A percentile compares a stretch with the other conserved stretches of the same genome.
These are phyloP conservation scores for Primulina eburnea DNA, from an alignment of 257 asterid genomes.

Conservation along the genomic window DNA sequence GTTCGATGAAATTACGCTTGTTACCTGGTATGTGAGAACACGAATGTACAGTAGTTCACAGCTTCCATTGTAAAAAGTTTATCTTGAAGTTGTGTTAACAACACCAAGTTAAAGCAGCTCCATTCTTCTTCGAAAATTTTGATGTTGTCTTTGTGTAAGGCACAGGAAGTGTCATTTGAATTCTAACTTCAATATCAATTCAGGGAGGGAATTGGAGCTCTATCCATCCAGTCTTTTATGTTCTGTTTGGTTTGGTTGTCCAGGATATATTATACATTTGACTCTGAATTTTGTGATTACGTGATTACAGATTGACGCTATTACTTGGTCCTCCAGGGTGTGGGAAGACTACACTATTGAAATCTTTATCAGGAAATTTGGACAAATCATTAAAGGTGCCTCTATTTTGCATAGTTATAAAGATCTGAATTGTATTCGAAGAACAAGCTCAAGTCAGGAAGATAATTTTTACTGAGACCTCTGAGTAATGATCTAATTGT, in stretches of 20 bases:
- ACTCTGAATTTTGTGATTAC: conserved; percentile 21
- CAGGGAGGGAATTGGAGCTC: background rate
- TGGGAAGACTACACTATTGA: conserved; percentile 63
- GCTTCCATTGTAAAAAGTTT: too few species aligned
- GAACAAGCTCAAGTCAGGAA: background rate
- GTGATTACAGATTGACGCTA: conserved; percentile 48
- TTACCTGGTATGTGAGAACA: background rate
- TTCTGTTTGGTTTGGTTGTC: conserved; percentile 7
- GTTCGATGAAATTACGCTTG: background rate
- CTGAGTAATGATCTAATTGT: background rate
- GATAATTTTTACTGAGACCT: background rate
- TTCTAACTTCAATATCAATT: background rate
- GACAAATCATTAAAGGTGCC: conserved; percentile 51
- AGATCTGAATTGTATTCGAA: background rate
- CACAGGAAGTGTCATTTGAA: background rate
- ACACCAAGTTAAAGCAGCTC: background rate
- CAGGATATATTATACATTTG: background rate
- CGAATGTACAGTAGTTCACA: too few species aligned
- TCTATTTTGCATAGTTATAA: background rate
- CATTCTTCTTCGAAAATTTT: too few species aligned
- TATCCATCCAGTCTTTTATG: background rate
- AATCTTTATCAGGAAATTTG: conserved; percentile 62
- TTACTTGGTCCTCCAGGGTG: conserved; percentile 74
- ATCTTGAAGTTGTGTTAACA: background rate
- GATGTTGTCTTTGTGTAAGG: background rate